Conservation (phyloP, 2,329 filamentous ascomycete species). For the Fonsecaea nubica region DNA sequence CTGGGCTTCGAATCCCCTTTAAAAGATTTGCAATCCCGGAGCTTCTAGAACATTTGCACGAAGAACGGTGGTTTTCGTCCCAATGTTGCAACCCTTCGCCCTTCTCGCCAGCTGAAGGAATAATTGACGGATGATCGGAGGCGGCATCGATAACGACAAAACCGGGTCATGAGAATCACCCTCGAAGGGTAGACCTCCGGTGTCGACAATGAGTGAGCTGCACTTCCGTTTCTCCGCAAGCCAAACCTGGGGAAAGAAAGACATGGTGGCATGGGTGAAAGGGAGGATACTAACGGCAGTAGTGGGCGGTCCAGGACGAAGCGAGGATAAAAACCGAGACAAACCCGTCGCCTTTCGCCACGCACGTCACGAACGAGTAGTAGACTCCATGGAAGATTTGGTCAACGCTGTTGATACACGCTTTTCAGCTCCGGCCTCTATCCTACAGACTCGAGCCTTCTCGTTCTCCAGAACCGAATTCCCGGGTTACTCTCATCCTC, state of each 20-base stretch:
- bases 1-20: conserved; percentile 3
- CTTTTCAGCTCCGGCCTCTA: conserved; percentile 15
- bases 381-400: not conserved
- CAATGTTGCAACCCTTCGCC: conserved; percentile 8
- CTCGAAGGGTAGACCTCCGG: not conserved
- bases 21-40: not conserved
- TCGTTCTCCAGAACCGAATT: not conserved
- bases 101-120: conserved; percentile 22
- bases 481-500: conserved; percentile 4
- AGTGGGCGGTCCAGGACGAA: not conserved
- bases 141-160: not conserved
- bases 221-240: conserved; percentile 34
- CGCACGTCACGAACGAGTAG: not conserved
- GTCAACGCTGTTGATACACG: conserved; percentile 25
- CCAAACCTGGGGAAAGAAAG: conserved; percentile 23
- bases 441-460: conserved; percentile 22
- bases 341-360: not conserved
- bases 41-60: conserved; percentile 16
- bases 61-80: conserved; percentile 16
- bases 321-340: conserved; percentile 1
- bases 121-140: conserved; percentile 29
- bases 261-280: conserved; percentile 6
- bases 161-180: conserved; percentile 2
- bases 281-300: conserved; percentile 5
- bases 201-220: conserved; percentile 10